A percentile compares a stretch with the other conserved stretches of the same genome.
Conservation (phyloP, 2,329 filamentous ascomycete genomes). For the Thelonectria rubi region DNA sequence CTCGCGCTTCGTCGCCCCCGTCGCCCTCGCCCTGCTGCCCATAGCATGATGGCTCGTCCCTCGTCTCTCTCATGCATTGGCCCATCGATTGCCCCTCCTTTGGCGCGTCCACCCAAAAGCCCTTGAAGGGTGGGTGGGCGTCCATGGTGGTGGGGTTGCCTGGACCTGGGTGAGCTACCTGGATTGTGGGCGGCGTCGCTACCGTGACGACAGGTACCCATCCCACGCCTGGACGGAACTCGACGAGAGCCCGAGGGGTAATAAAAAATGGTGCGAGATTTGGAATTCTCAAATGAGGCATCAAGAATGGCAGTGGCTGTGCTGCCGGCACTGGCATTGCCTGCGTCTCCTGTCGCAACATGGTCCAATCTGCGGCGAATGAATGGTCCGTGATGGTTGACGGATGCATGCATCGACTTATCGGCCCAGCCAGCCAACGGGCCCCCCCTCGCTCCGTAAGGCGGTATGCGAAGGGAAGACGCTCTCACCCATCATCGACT, state of each 20-base stretch:
- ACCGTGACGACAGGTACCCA: constrained; percentile 17
- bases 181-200: not conserved
- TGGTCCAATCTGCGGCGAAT: constrained; percentile 1
- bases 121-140: constrained; percentile 11
- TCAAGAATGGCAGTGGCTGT: constrained; percentile 6
- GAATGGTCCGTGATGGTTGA: constrained; percentile 3
- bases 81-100: constrained; percentile 27
- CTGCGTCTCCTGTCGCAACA: not conserved
- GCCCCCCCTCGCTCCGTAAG: not conserved
- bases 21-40: not conserved
- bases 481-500: not conserved
- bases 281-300: not conserved
- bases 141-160: constrained; percentile 21
- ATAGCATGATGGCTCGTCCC: constrained; percentile 12
- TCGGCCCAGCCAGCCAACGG: constrained; percentile 14
- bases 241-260: constrained; percentile 13
- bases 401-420: constrained; percentile 10
- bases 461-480: not conserved
- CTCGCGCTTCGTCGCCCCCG: not conserved
- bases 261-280: not conserved
- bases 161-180: constrained; percentile 3
- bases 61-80: constrained; percentile 5
- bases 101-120: not conserved
- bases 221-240: not conserved
- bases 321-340: constrained; percentile 12